These are phyloP conservation scores for Tilletia setariae DNA, from an alignment of 1,284 basidiomycete species.

Conservation along the genomic window DNA sequence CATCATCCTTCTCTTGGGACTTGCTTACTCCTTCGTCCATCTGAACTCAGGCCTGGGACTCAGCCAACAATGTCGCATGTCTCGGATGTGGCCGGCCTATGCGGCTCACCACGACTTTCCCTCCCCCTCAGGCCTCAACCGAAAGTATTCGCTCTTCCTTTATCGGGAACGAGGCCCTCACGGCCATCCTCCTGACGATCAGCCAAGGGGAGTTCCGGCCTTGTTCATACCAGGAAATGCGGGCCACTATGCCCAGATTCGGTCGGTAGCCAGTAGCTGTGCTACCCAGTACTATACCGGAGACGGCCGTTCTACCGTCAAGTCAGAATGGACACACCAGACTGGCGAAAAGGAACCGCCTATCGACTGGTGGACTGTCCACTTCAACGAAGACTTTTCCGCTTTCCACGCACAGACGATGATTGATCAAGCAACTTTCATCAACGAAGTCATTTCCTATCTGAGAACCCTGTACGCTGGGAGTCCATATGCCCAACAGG, in stretches of 20 bases:
- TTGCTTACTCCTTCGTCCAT: slow-evolving; percentile 29
- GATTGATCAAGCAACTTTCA: slow-evolving; percentile 75
- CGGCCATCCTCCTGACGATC: slow-evolving; percentile 23
- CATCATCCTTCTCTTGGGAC: slow-evolving; percentile 19
- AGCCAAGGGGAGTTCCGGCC: slow-evolving; percentile 62
- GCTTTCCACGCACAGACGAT: slow-evolving; percentile 90
- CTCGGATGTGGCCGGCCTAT: slow-evolving; percentile 93
- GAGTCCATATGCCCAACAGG: slow-evolving; percentile 35
- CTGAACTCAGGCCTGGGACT: slow-evolving; percentile 34
- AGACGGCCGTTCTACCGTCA: slow-evolving; percentile 46
- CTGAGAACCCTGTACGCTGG: slow-evolving; percentile 74
- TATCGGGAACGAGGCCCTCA: slow-evolving; percentile 73
- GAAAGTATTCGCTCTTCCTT: slow-evolving; percentile 77
- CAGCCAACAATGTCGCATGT: slow-evolving; percentile 77
- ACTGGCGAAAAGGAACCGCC: slow-evolving; percentile 10
- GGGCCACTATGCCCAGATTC: slow-evolving; percentile 86
- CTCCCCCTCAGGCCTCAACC: slow-evolving; percentile 67
- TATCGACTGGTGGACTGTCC: slow-evolving; percentile 61
- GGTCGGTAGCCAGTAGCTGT: slow-evolving; percentile 89
- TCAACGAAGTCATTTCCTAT: slow-evolving; percentile 69
- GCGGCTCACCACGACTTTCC: slow-evolving; percentile 60
- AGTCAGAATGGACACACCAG: slow-evolving; percentile 35
- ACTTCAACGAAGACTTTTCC: slow-evolving; percentile 95
- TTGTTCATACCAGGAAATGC: slow-evolving; percentile 97
- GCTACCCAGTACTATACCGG: slow-evolving; percentile 71